Percentiles rank a stretch among this genome's conserved stretches.
These are phyloP conservation scores for Adiantum capillusveneris DNA, from an alignment of 75 land plant species.

Conservation along the genomic window DNA sequence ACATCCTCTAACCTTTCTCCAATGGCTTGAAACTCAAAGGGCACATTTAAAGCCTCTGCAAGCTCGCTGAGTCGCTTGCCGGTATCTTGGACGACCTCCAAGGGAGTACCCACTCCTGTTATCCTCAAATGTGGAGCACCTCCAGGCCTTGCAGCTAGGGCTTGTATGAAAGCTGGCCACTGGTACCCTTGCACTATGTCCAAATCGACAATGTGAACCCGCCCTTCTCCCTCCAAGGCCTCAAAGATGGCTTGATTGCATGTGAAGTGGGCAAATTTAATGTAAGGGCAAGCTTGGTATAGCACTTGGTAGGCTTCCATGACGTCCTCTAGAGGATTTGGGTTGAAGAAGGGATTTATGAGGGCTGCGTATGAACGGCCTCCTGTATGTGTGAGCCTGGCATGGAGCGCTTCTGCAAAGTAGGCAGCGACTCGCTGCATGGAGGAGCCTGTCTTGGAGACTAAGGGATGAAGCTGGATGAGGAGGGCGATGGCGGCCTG, in stretches of 20 bases:
- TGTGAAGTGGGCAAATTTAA: constrained; percentile 55
- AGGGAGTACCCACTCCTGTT: constrained; percentile 13
- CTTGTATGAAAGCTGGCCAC: constrained; percentile 60
- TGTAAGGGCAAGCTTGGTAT: constrained; percentile 51
- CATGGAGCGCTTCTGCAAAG: constrained; percentile 7
- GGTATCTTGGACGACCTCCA: constrained; percentile 11
- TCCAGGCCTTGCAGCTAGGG: constrained; percentile 31
- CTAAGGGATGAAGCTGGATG: not conserved
- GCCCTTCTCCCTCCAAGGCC: constrained; percentile 40
- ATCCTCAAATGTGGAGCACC: constrained; percentile 14
- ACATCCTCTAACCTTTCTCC: constrained; percentile 14
- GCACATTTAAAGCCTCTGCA: constrained; percentile 9
- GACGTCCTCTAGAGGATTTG: constrained; percentile 1
- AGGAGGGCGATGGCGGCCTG: too few species aligned
- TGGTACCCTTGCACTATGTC: constrained; percentile 53
- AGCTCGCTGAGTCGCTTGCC: constrained; percentile 14
- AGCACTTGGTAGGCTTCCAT: constrained; percentile 38
- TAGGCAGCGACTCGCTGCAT: constrained; percentile 18
- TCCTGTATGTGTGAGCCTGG: constrained; percentile 7
- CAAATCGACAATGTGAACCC: constrained; percentile 49
- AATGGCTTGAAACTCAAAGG: constrained; percentile 15
- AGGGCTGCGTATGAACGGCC: too few species aligned
- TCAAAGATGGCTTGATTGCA: constrained; percentile 58
- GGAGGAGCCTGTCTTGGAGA: constrained; percentile 8
- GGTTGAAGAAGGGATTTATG: not conserved